phyloP scores from a whole-genome alignment of 257 asterid species.

The Nicotiana otophora region DNA sequence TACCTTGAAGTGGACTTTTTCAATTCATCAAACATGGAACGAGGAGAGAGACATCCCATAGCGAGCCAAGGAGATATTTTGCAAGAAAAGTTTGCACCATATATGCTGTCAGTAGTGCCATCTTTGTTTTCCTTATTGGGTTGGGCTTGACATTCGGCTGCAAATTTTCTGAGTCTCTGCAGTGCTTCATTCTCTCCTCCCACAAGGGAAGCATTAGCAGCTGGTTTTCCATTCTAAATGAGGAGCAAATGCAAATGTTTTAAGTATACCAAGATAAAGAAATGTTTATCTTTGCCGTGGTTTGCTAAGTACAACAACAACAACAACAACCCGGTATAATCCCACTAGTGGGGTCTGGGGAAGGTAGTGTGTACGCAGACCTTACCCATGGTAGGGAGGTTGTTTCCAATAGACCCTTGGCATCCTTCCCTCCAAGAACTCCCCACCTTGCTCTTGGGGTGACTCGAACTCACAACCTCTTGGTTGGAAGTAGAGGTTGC shows the following conservation, averaged over 20 bases:
- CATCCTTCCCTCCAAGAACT: too few relatives aligned
- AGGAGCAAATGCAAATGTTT: not conserved
- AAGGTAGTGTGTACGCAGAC: too few relatives aligned
- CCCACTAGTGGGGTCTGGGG: too few relatives aligned
- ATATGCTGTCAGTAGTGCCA: slow-evolving; percentile 63
- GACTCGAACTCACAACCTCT: too few relatives aligned
- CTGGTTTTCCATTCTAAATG: slow-evolving; percentile 58
- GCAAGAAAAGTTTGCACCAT: slow-evolving; percentile 94
- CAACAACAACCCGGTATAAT: too few relatives aligned
- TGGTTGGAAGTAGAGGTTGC: too few relatives aligned
- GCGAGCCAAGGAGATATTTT: slow-evolving; percentile 98
- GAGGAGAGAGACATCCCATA: slow-evolving; percentile 98
- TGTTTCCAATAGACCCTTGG: too few relatives aligned
- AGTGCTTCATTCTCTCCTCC: slow-evolving; percentile 97
- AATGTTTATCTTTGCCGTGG: not conserved
- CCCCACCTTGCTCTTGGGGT: too few relatives aligned
- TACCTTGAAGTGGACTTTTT: slow-evolving; percentile 77
- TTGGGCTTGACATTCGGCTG: slow-evolving; percentile 67
- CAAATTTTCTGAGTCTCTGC: slow-evolving; percentile 73
- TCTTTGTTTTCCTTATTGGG: slow-evolving; percentile 47
- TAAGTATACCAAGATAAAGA: not conserved
- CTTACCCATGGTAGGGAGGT: too few relatives aligned
- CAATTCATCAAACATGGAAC: slow-evolving; percentile 90
- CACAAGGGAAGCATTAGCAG: slow-evolving; percentile 60
- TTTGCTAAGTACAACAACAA: not conserved